Evolutionary conservation across 768 basidiomycete species (phyloP).

Genomic region (Inosperma sp.): DNA sequence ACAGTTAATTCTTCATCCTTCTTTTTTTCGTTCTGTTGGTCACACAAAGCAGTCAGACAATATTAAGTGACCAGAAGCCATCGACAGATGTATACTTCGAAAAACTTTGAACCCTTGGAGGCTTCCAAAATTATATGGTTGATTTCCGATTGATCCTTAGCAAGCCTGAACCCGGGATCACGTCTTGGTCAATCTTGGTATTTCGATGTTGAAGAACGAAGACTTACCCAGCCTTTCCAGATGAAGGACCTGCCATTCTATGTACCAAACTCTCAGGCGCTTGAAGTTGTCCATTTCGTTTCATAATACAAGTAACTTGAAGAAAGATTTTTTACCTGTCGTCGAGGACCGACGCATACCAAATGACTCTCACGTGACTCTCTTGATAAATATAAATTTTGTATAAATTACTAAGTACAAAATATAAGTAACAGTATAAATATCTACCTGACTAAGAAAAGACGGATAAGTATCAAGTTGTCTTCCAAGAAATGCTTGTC

Average conservation of each 20-base stretch:
- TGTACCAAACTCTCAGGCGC: constrained; percentile 66
- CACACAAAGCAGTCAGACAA: neutral
- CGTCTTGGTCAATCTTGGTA: neutral
- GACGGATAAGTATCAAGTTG: too few species aligned
- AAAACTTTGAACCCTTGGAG: constrained; percentile 91
- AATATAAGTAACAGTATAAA: too few species aligned
- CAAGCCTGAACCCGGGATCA: constrained; percentile 58
- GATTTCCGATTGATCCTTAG: constrained; percentile 77
- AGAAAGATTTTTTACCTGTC: neutral
- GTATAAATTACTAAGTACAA: too few species aligned
- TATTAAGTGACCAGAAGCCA: neutral
- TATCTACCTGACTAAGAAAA: too few species aligned
- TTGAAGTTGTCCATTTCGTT: constrained; percentile 47
- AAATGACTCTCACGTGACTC: too few species aligned
- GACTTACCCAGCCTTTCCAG: constrained; percentile 81
- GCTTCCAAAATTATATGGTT: constrained; percentile 87
- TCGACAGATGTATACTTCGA: constrained; percentile 50
- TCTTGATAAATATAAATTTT: too few species aligned
- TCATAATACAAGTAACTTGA: constrained; percentile 4
- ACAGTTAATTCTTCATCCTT: constrained; percentile 83
- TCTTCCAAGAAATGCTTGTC: too few species aligned
- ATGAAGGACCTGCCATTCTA: constrained; percentile 83
- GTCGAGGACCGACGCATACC: neutral
- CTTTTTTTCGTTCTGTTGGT: constrained; percentile 73
- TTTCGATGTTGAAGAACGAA: neutral